Base-by-base conservation (phyloP, 2,329 filamentous ascomycete genomes). In the Colletotrichum trifolii region DNA sequence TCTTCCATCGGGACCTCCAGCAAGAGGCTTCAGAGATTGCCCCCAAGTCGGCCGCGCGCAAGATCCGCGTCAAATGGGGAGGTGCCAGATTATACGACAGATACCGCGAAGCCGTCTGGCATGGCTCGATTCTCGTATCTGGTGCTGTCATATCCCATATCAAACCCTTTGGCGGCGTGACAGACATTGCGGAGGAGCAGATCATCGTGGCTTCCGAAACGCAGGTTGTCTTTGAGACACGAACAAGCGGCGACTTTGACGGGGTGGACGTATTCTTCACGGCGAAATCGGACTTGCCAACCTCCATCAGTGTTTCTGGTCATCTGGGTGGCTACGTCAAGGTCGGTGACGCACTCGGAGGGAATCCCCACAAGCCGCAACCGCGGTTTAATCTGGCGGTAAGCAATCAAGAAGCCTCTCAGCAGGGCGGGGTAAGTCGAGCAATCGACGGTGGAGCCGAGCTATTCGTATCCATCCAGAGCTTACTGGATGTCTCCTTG, bases 71-170 rank as follows among this genome's bases (percentile, higher is more conserved):
- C 8, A 73, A 66, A 25, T 77, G 74, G 75, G 73, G 74, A 45
- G 74, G 75, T 0, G 74, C 74, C 6, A 69, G 74, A 6, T 62
- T 77, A 1, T 75, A 75, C 50, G 74, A 77, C 52, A 61, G 75
- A 12, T 76, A 77, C 38, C 68, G 74, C 2, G 74, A 77, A 47
- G 73, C 74, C 8, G 71, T 74, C 2, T 77, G 75, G 75, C 64
- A 73, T 8, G 75, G 74, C 0, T 69, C 67, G 3, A 73, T 76
- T 8, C 52, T 70, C 5, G 45, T 74, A 3, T 5, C 58, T 0
- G 71, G 66, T 1, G 66, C 69, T 2, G 39, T 47, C 1, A 70
- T 74, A 17, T 55, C 60, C 10, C 48, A 48, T 11, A 39, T 72
- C 0, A 46, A 71, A 40, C 67, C 72, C 2, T 72, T 76, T 43